Percentiles rank a stretch among this genome's conserved stretches.
phyloP scores from a whole-genome alignment of 179 eudicot species.

The Camellia oleifera region DNA sequence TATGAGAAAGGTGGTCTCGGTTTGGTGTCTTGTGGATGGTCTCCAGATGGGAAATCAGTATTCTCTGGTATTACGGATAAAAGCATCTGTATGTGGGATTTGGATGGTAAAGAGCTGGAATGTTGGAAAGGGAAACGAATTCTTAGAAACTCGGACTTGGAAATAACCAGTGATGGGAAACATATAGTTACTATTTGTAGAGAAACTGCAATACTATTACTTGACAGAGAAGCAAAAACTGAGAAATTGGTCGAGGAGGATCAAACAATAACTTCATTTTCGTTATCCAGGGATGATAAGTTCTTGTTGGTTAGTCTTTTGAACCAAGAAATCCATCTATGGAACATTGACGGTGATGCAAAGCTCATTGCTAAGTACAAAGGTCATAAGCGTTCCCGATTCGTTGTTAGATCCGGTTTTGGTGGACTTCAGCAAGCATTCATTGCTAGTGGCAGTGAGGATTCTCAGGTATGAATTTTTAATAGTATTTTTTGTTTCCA shows the following conservation, averaged over 20 bases:
- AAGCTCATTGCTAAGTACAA: conserved; percentile 46
- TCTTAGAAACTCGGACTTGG: conserved; percentile 52
- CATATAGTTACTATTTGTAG: conserved; percentile 44
- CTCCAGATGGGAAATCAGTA: conserved; percentile 51
- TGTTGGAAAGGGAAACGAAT: conserved; percentile 57
- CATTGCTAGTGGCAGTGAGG: conserved; percentile 73
- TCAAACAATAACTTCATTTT: conserved; percentile 55
- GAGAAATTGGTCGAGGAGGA: conserved; percentile 55
- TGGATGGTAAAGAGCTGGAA: conserved; percentile 52
- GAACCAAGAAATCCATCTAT: conserved; percentile 63
- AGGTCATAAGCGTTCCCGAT: conserved; percentile 63
- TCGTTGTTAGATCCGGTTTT: conserved; percentile 57
- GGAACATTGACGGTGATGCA: conserved; percentile 49
- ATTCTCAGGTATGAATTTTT: conserved; percentile 49
- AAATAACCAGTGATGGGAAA: conserved; percentile 46
- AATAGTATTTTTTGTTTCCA: no score
- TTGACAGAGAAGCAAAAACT: conserved; percentile 45
- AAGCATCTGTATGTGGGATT: conserved; percentile 59
- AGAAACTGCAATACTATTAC: conserved; percentile 39
- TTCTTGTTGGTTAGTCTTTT: conserved; percentile 43
- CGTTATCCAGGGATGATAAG: conserved; percentile 48
- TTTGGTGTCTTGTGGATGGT: conserved; percentile 62
- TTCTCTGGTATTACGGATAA: conserved; percentile 50
- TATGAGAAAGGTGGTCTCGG: conserved; percentile 52
- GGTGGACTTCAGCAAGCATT: conserved; percentile 66